Evolutionary conservation across 2,329 filamentous ascomycete genomes (phyloP), one percentile per base, ranked within the genome.

Genomic region (Aspergillus neoniger): DNA sequence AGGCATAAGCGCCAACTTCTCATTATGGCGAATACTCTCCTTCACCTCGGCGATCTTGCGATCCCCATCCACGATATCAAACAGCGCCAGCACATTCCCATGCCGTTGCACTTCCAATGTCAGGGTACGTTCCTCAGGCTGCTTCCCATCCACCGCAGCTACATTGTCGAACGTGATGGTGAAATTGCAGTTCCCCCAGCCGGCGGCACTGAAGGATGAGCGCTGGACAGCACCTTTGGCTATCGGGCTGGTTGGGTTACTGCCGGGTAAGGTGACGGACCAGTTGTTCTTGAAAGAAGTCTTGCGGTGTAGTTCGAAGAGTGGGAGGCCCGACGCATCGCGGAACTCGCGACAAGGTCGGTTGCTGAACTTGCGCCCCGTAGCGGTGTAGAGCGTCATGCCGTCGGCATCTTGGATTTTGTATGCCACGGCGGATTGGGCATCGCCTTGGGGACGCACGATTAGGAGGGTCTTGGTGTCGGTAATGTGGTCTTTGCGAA

Each of bases 321-420:
- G 61, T 2, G 70, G 70, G 1, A 73, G 61, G 1, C 70, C 70
- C 7, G 70, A 71, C 5, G 64, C 51, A 49, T 73, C 69, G 21
- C 70, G 68, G 56, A 73, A 70, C 48, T 73, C 70, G 21, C 70
- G 68, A n/a, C 65, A 65, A 2, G 61, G 43, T 5, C 65, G 63
- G n/a, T 63, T 48, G 32, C 63, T 60, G 52, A 69, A 72, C 56
- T 67, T 68, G 43, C 60, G 60, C 4, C 70, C 70, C 14, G 68
- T 69, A 6, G 65, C 69, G 10, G 70, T 72, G 58, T 70, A 70
- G 9, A 70, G 38, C 2, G 59, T 62, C 2, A 62, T 49, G 32
- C 65, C 66, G 23, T 72, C 65, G 39, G 57, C 58, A 39, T 71
- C 67, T 19, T 62, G 58, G 44, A 64, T 68, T 55, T 57, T 63